Base-by-base conservation (phyloP, 495 filamentous ascomycete species). In the Penicillium tannophilum region DNA sequence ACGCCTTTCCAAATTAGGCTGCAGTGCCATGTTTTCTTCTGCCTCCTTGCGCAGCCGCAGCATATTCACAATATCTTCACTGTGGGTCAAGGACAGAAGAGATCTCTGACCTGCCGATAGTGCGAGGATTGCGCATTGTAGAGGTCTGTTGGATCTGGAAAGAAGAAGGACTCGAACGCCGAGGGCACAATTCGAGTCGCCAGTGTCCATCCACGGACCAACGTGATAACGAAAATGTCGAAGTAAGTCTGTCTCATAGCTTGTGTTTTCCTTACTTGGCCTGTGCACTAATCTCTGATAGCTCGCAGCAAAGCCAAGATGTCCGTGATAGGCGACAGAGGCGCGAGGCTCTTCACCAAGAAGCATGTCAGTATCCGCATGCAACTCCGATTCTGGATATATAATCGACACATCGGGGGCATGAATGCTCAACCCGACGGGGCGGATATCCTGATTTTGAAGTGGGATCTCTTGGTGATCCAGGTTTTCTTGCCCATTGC, bases 181-280 rank as follows among this genome's bases (percentile, higher is more conserved):
- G 6, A 69, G 55, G 3, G 67, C 62, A 31, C 65, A 63, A 31
- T 63, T 60, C 6, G 67, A 62, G 17, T 69, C 67, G 12, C 67
- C 67, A 2, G 58, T 58, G 23, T 69, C 67, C 19, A 69, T 67
- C 67, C 67, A 69, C 11, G 67, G 67, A 26, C 64, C 59, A 19
- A 69, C 48, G 11, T 64, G 60, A 30, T 69, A 69, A 8, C 67
- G 64, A 20, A 69, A 69, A 45, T 69, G 67, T 31, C 67, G 61
- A 10, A 69, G 33, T 6, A 69, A 17, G 30, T 67, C 64, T 4
- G 67, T 69, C 45, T 69, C 67, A 6, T 55, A 63, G 10, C 45
- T 67, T 17, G 54, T 59, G 20, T 28, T 58, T 16, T 48, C 41
- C 26, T 46, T 33, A 1, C 45, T 44, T 2, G 35, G 52, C 26